Percentiles rank a stretch among this genome's conserved stretches.
Conservation (phyloP, 148 eudicot species). For the Nyssa sinensis region DNA sequence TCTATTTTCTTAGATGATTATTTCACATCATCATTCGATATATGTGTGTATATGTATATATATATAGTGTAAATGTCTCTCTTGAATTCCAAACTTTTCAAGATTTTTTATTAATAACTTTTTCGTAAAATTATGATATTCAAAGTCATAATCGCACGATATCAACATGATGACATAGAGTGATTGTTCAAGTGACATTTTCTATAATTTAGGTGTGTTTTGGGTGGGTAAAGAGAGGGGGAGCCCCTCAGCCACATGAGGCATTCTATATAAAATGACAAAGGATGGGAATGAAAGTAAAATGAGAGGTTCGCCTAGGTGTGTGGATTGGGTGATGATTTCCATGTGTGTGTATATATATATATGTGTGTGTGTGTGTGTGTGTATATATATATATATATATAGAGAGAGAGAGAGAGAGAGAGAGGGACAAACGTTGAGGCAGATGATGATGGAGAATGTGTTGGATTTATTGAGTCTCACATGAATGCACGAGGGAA, state of each 20-base stretch:
- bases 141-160: too few species aligned
- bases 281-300: conserved; percentile 16
- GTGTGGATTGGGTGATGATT: conserved; percentile 7
- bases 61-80: too few species aligned
- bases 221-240: background rate
- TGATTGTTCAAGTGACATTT: background rate
- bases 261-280: background rate
- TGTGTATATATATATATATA: background rate
- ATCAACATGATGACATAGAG: too few species aligned
- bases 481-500: conserved; percentile 40
- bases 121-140: too few species aligned
- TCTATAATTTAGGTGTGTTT: background rate
- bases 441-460: conserved; percentile 23
- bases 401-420: conserved; percentile 4
- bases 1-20: too few species aligned
- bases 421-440: conserved; percentile 14
- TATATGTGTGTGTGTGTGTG: background rate
- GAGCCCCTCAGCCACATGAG: too few species aligned
- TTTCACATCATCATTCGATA: too few species aligned
- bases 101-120: too few species aligned
- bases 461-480: conserved; percentile 26
- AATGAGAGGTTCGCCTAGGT: conserved; percentile 20
- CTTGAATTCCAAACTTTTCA: too few species aligned
- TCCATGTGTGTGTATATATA: background rate
- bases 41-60: too few species aligned